A percentile compares a stretch with the other conserved stretches of the same genome.
Conservation (phyloP, 169 alveolate genomes). For the Plasmodium gallinaceum region DNA sequence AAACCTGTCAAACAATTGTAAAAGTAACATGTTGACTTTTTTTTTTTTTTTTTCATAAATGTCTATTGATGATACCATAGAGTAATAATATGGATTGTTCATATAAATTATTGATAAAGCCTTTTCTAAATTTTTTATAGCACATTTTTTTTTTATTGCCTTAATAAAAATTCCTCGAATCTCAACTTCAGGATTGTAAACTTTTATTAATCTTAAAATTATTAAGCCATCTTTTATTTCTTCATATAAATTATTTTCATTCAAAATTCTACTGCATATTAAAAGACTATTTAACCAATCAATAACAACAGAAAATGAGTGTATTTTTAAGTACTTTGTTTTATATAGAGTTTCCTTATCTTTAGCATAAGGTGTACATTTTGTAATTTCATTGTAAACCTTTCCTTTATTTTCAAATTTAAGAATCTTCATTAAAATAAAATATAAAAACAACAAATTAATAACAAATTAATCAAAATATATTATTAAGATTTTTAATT, state of each 20-base stretch:
- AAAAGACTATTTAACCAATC: slow-evolving; percentile 67
- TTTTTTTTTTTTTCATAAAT: slow-evolving; percentile 57
- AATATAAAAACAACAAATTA: neutral
- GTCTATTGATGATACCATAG: slow-evolving; percentile 56
- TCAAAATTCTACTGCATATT: slow-evolving; percentile 35
- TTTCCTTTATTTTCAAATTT: slow-evolving; percentile 20
- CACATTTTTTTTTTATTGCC: slow-evolving; percentile 69
- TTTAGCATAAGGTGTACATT: slow-evolving; percentile 21
- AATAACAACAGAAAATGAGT: slow-evolving; percentile 41
- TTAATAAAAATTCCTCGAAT: slow-evolving; percentile 37
- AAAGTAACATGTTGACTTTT: slow-evolving; percentile 41
- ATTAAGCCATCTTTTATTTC: slow-evolving; percentile 47
- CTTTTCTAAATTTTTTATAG: slow-evolving; percentile 65
- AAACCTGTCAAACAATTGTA: slow-evolving; percentile 54
- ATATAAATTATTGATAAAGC: slow-evolving; percentile 51
- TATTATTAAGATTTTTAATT: neutral
- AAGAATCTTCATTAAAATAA: slow-evolving; percentile 16
- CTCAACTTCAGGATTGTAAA: slow-evolving; percentile 38
- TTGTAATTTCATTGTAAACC: slow-evolving; percentile 53
- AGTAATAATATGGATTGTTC: slow-evolving; percentile 57
- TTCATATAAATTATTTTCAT: slow-evolving; percentile 61
- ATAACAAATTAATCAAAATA: neutral
- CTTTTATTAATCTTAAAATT: slow-evolving; percentile 47
- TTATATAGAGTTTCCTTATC: slow-evolving; percentile 46
- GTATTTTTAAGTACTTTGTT: slow-evolving; percentile 24